Base-by-base conservation (phyloP, 2,329 filamentous ascomycete species). In the Colletotrichum falcatum region DNA sequence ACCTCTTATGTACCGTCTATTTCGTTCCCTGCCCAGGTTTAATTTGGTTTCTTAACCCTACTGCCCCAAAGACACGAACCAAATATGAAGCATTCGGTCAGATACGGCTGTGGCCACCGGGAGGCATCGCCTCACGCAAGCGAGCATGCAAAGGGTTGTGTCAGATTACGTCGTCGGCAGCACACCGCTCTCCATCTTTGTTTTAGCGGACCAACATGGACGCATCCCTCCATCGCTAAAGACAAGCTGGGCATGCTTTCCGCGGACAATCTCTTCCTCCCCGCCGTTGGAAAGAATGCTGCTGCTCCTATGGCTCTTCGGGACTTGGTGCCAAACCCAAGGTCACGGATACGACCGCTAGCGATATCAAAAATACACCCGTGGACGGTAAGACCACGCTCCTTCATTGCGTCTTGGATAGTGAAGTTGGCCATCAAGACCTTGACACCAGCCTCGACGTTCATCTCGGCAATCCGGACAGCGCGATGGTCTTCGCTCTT, bases 351-450 rank as follows among this genome's bases (percentile, higher is more conserved):
- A 70, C 82, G 82, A 16, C 87, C 87, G 26, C 77, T 80, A 7
- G 75, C 81, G 61, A 89, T 81, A 73, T 96, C 91, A 78, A 93
- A 95, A 18, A 97, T 84, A 63, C 91, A 85, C n/a, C 93, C 94
- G 79, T 96, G 93, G 7, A 97, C 87, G 80, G 91, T 83, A 51
- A 97, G 80, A 1, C 91, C 92, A 35, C 92, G 85, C 75, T 94
- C 90, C 73, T 84, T 80, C 70, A 94, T 88, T 33, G 92, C 93
- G 72, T 93, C 90, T 76, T 90, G 86, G 37, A 97, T 87, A 30
- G 88, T 87, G 60, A 86, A 84, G 80, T 94, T 94, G 77, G 89
- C 85, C 83, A 91, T 88, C 67, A 96, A 81, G 26, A 89, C 87
- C 74, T 89, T 84, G 69, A 95, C 84, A 30, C 92, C 91, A 42